Evolutionary conservation across 257 asterid species (phyloP).

Genomic region (Scutellaria baicalensis): DNA sequence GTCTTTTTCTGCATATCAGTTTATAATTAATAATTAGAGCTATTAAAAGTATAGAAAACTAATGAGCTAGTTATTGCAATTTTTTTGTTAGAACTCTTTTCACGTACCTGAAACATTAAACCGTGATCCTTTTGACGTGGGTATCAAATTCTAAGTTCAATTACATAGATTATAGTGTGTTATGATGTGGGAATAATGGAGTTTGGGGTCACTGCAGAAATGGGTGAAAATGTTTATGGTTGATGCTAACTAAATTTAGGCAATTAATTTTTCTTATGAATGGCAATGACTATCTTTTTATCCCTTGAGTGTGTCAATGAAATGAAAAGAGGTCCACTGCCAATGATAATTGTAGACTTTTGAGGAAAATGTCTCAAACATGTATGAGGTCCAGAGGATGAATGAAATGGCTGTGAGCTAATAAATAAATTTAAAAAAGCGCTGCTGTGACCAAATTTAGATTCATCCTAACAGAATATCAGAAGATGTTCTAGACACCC

Average conservation of each 20-base stretch:
- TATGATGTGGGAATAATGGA: neutral
- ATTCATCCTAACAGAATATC: neutral
- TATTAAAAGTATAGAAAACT: neutral
- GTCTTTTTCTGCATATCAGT: neutral
- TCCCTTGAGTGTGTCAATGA: neutral
- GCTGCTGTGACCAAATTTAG: neutral
- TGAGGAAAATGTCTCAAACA: neutral
- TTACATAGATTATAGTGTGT: neutral
- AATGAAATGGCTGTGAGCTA: neutral
- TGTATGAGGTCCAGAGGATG: neutral
- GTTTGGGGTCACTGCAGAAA: neutral
- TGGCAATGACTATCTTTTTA: neutral
- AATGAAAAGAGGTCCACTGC: neutral
- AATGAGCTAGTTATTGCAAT: constrained; percentile 6
- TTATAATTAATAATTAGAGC: neutral
- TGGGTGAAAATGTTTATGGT: neutral
- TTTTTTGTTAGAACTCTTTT: neutral
- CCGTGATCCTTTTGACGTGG: neutral
- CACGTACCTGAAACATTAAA: neutral
- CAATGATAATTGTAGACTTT: neutral
- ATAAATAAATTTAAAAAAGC: neutral
- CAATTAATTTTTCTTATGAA: neutral
- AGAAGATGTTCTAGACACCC: neutral
- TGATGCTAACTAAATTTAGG: constrained; percentile 2
- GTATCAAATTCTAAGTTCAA: neutral